A percentile compares a stretch with the other conserved stretches of the same genome.
Conservation (phyloP, 208 protist species). For the Crithidia thermophila region DNA sequence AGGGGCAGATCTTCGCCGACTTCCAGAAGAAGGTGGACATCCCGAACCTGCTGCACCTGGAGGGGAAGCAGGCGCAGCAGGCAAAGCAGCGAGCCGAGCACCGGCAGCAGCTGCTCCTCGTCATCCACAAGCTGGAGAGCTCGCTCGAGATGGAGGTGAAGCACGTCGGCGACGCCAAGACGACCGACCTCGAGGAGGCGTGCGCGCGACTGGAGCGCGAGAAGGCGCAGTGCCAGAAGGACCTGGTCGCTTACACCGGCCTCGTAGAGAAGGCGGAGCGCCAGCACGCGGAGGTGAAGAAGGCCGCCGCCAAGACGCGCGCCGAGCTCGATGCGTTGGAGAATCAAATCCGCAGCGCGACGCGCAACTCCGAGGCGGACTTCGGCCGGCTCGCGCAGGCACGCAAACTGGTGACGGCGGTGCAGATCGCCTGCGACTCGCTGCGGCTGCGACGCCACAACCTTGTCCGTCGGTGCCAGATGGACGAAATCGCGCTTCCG, state of each 20-base stretch:
- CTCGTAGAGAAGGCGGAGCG: constrained; percentile 61
- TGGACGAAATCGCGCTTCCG: constrained; percentile 85
- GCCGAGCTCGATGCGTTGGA: constrained; percentile 63
- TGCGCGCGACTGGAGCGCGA: constrained; percentile 51
- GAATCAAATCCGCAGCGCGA: constrained; percentile 57
- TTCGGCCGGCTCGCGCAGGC: constrained; percentile 61
- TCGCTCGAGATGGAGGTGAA: constrained; percentile 73
- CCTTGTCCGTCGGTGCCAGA: constrained; percentile 81
- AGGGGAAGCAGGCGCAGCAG: constrained; percentile 62
- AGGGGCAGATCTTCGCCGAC: constrained; percentile 87
- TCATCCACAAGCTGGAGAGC: constrained; percentile 80
- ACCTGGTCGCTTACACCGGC: constrained; percentile 55
- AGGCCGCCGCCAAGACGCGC: constrained; percentile 36
- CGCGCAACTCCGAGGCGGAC: constrained; percentile 56
- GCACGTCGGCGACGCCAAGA: constrained; percentile 43
- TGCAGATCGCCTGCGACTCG: constrained; percentile 84
- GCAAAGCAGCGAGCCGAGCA: constrained; percentile 60
- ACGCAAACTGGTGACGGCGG: constrained; percentile 58
- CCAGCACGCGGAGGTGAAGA: constrained; percentile 40
- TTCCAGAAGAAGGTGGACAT: constrained; percentile 91
- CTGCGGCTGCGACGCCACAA: constrained; percentile 76
- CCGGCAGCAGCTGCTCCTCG: constrained; percentile 72
- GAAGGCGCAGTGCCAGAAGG: constrained; percentile 59
- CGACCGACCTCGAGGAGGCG: constrained; percentile 44
- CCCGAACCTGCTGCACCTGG: constrained; percentile 88